Evolutionary conservation across 495 filamentous ascomycete genomes (phyloP).

Genomic region (Tuber microsphaerosporum): DNA sequence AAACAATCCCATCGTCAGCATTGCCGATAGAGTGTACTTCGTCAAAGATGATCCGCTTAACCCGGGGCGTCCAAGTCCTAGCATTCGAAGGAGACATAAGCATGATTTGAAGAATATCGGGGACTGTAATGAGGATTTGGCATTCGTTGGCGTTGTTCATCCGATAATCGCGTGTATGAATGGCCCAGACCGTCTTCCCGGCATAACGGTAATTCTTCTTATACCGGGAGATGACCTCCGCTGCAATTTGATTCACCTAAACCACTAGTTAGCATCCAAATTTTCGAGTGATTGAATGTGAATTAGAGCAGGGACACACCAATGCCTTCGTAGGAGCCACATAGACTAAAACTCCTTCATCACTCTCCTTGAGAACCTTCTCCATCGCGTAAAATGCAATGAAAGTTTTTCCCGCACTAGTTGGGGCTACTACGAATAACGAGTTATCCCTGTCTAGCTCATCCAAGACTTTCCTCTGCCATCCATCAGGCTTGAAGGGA

Average conservation of each 20-base stretch:
- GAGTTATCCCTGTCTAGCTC: conserved; percentile 61
- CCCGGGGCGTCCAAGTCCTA: conserved; percentile 54
- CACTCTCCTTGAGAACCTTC: conserved; percentile 57
- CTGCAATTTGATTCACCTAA: conserved; percentile 67
- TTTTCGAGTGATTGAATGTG: conserved; percentile 22
- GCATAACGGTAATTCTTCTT: conserved; percentile 51
- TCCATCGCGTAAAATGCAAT: conserved; percentile 73
- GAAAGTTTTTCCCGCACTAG: conserved; percentile 57
- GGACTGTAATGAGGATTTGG: conserved; percentile 72
- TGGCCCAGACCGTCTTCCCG: conserved; percentile 67
- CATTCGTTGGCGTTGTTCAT: conserved; percentile 66
- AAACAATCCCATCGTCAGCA: conserved; percentile 69
- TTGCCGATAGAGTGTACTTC: conserved; percentile 75
- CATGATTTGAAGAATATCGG: conserved; percentile 73
- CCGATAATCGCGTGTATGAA: conserved; percentile 66
- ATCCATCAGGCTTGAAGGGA: conserved; percentile 64
- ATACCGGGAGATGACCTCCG: conserved; percentile 62
- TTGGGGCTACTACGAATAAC: conserved; percentile 68
- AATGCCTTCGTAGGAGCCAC: conserved; percentile 75
- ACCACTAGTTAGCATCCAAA: neutral
- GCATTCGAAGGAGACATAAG: conserved; percentile 62
- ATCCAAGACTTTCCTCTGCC: conserved; percentile 68
- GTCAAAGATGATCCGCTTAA: conserved; percentile 73
- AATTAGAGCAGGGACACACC: conserved; percentile 35
- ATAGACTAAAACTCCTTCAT: conserved; percentile 69